Conservation (phyloP, 2,329 filamentous ascomycete species). For the Xylariaceae sp. region DNA sequence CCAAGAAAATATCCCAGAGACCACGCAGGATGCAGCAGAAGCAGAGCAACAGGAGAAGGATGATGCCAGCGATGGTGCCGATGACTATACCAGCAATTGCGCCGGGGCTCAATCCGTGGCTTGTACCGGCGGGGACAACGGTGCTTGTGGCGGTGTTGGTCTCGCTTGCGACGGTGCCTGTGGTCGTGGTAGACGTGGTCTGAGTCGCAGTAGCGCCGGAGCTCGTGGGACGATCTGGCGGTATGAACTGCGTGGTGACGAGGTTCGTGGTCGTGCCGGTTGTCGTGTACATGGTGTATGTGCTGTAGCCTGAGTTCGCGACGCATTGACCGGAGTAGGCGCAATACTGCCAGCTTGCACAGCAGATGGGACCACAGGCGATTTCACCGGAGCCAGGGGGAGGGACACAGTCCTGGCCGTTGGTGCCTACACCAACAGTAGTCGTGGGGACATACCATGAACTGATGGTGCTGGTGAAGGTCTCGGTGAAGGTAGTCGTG, state of each 20-base stretch:
- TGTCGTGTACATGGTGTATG: constrained; percentile 41
- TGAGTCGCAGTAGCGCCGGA: constrained; percentile 46
- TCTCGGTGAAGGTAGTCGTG: constrained; percentile 60
- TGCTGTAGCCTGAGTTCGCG: constrained; percentile 46
- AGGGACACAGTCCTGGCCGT: constrained; percentile 47
- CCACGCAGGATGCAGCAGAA: constrained; percentile 68
- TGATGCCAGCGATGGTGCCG: constrained; percentile 63
- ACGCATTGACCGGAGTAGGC: constrained; percentile 55
- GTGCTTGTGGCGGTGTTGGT: constrained; percentile 52
- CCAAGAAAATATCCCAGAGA: constrained; percentile 56
- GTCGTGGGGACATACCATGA: constrained; percentile 46
- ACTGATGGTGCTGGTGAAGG: constrained; percentile 56
- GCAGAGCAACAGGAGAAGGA: constrained; percentile 65
- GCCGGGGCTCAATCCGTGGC: constrained; percentile 57
- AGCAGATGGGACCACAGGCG: constrained; percentile 67
- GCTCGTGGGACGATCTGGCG: constrained; percentile 50
- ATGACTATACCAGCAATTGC: constrained; percentile 81
- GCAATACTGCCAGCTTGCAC: constrained; percentile 66
- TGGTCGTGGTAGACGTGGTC: constrained; percentile 50
- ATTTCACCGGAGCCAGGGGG: constrained; percentile 48
- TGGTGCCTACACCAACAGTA: constrained; percentile 30
- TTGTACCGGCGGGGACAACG: constrained; percentile 38
- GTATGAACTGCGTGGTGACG: constrained; percentile 54
- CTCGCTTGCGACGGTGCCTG: constrained; percentile 42
- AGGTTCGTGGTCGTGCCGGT: constrained; percentile 37